These are phyloP conservation scores for Neotropicomus parvogracilis DNA, from an alignment of 1,284 basidiomycete genomes.

Conservation along the genomic window DNA sequence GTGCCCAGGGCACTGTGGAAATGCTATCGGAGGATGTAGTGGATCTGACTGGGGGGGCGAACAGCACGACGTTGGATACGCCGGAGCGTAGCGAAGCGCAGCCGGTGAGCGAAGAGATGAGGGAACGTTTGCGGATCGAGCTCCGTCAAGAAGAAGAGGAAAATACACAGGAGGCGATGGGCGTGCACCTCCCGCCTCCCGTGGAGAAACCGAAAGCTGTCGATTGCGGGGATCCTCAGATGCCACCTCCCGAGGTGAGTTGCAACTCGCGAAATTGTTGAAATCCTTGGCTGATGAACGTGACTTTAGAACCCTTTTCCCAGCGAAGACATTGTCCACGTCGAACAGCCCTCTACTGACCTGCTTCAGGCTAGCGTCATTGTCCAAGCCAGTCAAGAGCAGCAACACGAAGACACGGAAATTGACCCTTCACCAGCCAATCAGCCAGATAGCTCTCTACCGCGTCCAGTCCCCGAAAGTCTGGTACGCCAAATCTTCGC, in stretches of 20 bases:
- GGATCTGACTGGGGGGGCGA: conserved; percentile 26
- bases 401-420: conserved; percentile 24
- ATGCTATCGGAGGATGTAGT: conserved; percentile 13
- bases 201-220: background rate
- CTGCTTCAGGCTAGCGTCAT: conserved; percentile 26
- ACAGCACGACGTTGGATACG: conserved; percentile 31
- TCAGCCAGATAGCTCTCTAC: conserved; percentile 21
- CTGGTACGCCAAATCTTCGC: conserved; percentile 17
- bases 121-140: conserved; percentile 17
- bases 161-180: conserved; percentile 30
- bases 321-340: conserved; percentile 9
- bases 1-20: background rate
- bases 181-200: background rate
- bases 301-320: conserved; percentile 1
- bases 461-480: conserved; percentile 12
- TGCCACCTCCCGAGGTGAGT: conserved; percentile 18
- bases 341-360: conserved; percentile 28
- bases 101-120: conserved; percentile 10
- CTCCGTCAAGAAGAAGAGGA: conserved; percentile 34
- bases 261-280: background rate
- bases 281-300: conserved; percentile 5
- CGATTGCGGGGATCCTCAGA: background rate
- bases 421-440: conserved; percentile 3
- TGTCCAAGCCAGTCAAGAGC: conserved; percentile 31
- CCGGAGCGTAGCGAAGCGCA: conserved; percentile 12